Evolutionary conservation across 805 yeast species (phyloP).

Genomic region (Cyberlindnera mississippiensis): DNA sequence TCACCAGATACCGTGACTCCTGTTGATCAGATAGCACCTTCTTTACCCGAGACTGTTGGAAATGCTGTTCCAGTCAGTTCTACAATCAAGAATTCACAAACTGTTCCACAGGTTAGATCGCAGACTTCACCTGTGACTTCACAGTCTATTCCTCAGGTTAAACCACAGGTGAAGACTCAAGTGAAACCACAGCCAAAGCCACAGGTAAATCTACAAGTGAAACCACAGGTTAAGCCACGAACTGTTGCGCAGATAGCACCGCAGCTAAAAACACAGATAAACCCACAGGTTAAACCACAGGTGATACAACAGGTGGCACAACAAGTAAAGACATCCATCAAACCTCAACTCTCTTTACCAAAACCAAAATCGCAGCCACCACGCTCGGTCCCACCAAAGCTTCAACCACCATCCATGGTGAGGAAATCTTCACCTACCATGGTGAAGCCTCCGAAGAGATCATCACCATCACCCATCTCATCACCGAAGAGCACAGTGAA

Average conservation of each 20-base stretch:
- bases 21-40: neutral
- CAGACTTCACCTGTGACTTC: neutral
- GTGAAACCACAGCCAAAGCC: constrained; percentile 3
- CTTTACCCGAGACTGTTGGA: too few relatives aligned
- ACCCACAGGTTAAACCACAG: neutral
- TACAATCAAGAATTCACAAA: too few relatives aligned
- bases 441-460: constrained; percentile 1
- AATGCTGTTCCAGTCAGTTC: too few relatives aligned
- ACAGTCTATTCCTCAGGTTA: neutral
- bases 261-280: neutral
- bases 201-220: too few relatives aligned
- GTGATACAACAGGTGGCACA: constrained; percentile 3
- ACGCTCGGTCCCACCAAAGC: constrained; percentile 20
- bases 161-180: constrained; percentile 1
- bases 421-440: constrained; percentile 4
- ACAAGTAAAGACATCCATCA: neutral
- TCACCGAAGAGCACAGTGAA: constrained; percentile 7
- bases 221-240: neutral
- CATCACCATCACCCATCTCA: constrained; percentile 3
- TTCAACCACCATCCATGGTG: constrained; percentile 9
- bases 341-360: constrained; percentile 19
- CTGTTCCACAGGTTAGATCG: neutral
- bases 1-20: neutral
- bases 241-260: neutral
- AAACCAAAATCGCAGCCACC: constrained; percentile 6